Evolutionary conservation across 2,329 filamentous ascomycete genomes (phyloP), one percentile per base, ranked within the genome.

Genomic region (Epichloe coenophiala): DNA sequence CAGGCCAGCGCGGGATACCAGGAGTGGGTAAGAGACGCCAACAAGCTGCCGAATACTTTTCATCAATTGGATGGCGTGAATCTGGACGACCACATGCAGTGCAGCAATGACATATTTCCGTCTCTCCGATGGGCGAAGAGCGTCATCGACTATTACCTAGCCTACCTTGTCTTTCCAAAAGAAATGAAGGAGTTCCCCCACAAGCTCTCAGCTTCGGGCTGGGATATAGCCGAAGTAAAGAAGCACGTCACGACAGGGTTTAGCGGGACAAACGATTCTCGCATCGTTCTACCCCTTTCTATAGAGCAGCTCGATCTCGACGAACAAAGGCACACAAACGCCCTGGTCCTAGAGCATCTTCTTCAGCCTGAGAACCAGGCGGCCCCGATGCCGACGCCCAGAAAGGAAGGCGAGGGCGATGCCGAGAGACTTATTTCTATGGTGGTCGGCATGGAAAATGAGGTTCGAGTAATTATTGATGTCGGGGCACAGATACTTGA

Each of bases 401-500:
- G 39, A 8, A 38, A 48, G 8, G 47, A 44, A 0, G 39, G 36
- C 0, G 48, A 43, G 8, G 49, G 56, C 1, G 54, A 61, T 5
- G 70, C 71, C 0, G 59, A 70, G 11, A 53, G 58, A 1, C 58
- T 85, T 0, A 58, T 88, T 0, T 35, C 62, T 0, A 60, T 58
- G 37, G 42, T 84, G 0, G 60, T 66, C 0, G 44, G 44, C 0
- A 61, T 76, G 43, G 42, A 67, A 0, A 64, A 67, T 0, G 59
- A 64, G 0, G 68, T 76, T 0, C 71, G 73, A 0, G 82, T 88
- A 0, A 74, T 89, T 1, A 68, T 89, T 0, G 84, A 89, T 55
- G 83, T 85, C 0, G 84, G 85, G 0, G 84, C 85, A 0, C 78
- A 83, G 46, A 76, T 89, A 5, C 61, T 89, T 0, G 83, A 88